Evolutionary conservation across 345 rosid genomes (phyloP).

Genomic region (Camelina neglecta): DNA sequence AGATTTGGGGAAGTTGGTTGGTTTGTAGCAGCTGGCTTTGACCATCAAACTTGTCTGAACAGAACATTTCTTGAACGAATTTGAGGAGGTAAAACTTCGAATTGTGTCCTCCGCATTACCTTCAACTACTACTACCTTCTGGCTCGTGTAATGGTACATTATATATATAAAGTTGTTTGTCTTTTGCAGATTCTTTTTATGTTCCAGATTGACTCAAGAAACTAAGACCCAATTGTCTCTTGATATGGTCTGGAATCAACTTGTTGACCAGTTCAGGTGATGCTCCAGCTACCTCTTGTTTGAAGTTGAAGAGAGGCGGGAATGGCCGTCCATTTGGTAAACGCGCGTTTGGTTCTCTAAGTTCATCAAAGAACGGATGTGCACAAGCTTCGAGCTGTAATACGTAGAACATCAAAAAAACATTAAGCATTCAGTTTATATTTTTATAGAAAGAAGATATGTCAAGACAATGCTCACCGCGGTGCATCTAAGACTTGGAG

Average conservation of each 20-base stretch:
- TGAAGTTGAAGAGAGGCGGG: slow-evolving; percentile 70
- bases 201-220: slow-evolving; percentile 78
- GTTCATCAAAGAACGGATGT: slow-evolving; percentile 74
- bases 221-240: slow-evolving; percentile 75
- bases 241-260: slow-evolving; percentile 85
- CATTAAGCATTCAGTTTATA: not conserved
- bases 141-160: slow-evolving; percentile 42
- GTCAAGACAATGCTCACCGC: slow-evolving; percentile 57
- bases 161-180: slow-evolving; percentile 24
- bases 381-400: slow-evolving; percentile 70
- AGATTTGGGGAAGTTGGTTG: slow-evolving; percentile 24
- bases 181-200: slow-evolving; percentile 35
- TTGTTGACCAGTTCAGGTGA: slow-evolving; percentile 81
- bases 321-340: slow-evolving; percentile 62
- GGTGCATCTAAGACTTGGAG: slow-evolving; percentile 86
- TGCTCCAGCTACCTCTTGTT: slow-evolving; percentile 75
- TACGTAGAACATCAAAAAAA: not conserved
- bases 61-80: slow-evolving; percentile 23
- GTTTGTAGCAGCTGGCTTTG: slow-evolving; percentile 14
- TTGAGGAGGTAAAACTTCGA: slow-evolving; percentile 19
- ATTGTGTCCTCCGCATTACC: slow-evolving; percentile 26
- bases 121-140: slow-evolving; percentile 32
- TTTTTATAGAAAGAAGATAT: not conserved
- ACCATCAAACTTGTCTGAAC: slow-evolving; percentile 31
- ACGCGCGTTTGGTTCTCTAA: slow-evolving; percentile 64